Base-by-base conservation (phyloP, 2,329 filamentous ascomycete species). In the Colletotrichum cuscutae region DNA sequence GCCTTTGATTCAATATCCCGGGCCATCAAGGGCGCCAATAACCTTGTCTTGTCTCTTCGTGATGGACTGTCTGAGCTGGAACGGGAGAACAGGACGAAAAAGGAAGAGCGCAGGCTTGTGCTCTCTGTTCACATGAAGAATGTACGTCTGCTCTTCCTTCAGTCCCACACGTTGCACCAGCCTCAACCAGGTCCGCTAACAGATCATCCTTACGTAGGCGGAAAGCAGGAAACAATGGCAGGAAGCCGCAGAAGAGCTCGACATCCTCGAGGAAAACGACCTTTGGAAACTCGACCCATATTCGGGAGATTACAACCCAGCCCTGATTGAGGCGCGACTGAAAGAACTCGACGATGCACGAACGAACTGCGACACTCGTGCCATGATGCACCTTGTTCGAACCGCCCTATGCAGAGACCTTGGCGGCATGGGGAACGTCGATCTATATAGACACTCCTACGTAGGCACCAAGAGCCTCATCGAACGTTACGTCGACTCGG, bases 381-480 rank as follows among this genome's bases (percentile, higher is more conserved):
- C 88, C 68, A 97, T 98, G 92, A 87, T 97, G 78, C 92, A 95
- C 78, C 86, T 97, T 49, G 87, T 98, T 49, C 91, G 95, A 32
- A 97, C 95, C 1, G 88, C 93, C 1, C 83, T 98, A 61, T 94
- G 92, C 52, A 91, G 95, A 57, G 92, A 95, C 77, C 85, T 98
- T 11, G 95, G 94, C 8, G 93, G 93, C 64, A 97, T 98, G 93
- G 94, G 94, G 74, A 93, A 95, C 78, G 88, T 93, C 54, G 89
- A 91, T 65, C 87, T 98, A 2, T 98, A 98, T 83, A 92, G 92
- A 68, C 94, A 97, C 80, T 94, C 93, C 0, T 92, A 97, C 79
- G 89, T 94, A 15, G 96, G 95, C 5, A 98, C 95, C 9, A 98
- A 98, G 83, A 87, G 89, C 72, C 83, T 98, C 75, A 96, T 98